Evolutionary conservation across 805 yeast species (phyloP), one percentile per base, ranked within the genome.

Genomic region (Suhomyces faveliae): DNA sequence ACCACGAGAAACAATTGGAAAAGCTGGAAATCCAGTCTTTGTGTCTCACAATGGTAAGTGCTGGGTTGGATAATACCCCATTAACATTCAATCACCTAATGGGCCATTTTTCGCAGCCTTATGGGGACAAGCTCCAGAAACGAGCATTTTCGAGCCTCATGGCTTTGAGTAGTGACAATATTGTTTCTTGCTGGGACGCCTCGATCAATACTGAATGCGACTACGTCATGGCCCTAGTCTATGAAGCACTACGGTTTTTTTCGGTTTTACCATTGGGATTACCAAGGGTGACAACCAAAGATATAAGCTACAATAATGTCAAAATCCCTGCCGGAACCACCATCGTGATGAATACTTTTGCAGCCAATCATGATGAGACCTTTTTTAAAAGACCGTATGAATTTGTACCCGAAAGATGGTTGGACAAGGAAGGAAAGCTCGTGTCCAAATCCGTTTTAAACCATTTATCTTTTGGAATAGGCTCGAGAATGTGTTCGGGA

Each of bases 31-130:
- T 81, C 42, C 70, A 71, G 40, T 79, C 87, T 40, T 73, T 84
- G 5, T 85, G 91, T 58, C 67, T 86, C 35, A 83, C 91, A 0
- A 80, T 85, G 85, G 84, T 86, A 0, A 83, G 89, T 54, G 94
- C 91, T 7, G 94, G 94, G 0, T 66, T 86, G 20, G 92, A 86
- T 59, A 86, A 87, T 52, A 78, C 84, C 0, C 84, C 89, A 0
- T 69, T 85, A 25, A 84, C 80, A 41, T 68, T 85, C 43, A 77
- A 78, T 51, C 81, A 84, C 51, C 71, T 84, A 7, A 58, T 84
- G 53, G 86, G 86, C 0, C 85, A 82, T 35, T 64, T 86, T 37
- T 74, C 84, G 5, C 71, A 73, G 13, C 72, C 73, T 1, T 49
- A 57, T 23, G 79, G 79, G 0, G 53, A 60, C 0, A 50, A 45